Evolutionary conservation across 1,284 basidiomycete genomes (phyloP).

Genomic region (Volvariella volvacea): DNA sequence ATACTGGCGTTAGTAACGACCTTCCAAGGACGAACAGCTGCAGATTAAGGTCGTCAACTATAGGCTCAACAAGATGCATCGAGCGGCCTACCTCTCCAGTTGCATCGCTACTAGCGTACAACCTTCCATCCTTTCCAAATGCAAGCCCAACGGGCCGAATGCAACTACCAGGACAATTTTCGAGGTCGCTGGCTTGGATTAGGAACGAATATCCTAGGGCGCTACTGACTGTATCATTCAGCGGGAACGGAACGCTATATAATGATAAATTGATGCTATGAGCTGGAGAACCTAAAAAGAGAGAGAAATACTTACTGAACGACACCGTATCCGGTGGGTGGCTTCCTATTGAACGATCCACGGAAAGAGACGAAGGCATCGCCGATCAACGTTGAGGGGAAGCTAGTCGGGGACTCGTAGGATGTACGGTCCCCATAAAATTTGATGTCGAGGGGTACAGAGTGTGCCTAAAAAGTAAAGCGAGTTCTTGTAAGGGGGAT

Average conservation of each 20-base stretch:
- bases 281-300: neutral
- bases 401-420: slow-evolving; percentile 11
- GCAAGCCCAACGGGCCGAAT: slow-evolving; percentile 33
- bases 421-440: slow-evolving; percentile 18
- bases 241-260: neutral
- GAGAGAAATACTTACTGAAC: slow-evolving; percentile 22
- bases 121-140: slow-evolving; percentile 22
- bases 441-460: slow-evolving; percentile 37
- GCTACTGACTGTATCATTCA: neutral
- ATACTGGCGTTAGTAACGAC: too few relatives aligned
- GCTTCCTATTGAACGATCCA: slow-evolving; percentile 22
- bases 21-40: too few relatives aligned
- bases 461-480: slow-evolving; percentile 35
- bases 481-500: neutral
- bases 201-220: slow-evolving; percentile 17
- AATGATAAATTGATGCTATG: neutral
- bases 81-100: slow-evolving; percentile 27
- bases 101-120: slow-evolving; percentile 32
- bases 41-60: too few relatives aligned
- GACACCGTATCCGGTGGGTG: slow-evolving; percentile 36
- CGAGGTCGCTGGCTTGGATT: slow-evolving; percentile 27
- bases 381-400: slow-evolving; percentile 21
- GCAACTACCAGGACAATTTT: slow-evolving; percentile 28
- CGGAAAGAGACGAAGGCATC: slow-evolving; percentile 29
- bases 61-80: too few relatives aligned